Percentiles rank a stretch among this genome's conserved stretches.
These are phyloP conservation scores for Pisolithus thermaeus DNA, from an alignment of 1,284 basidiomycete species.

Conservation along the genomic window DNA sequence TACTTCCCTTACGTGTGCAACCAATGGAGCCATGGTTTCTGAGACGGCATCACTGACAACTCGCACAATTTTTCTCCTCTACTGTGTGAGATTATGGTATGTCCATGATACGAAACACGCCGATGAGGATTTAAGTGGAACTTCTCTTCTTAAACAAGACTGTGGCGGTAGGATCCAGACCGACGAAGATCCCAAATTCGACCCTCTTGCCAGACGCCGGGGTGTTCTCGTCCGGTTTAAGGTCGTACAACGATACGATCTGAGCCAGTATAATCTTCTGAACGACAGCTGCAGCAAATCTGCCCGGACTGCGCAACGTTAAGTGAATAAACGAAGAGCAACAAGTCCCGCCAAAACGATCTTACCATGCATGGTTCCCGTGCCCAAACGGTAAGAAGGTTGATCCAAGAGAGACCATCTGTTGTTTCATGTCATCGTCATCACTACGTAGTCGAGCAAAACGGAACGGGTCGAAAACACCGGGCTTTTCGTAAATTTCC, in stretches of 20 bases:
- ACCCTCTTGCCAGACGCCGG: conserved; percentile 9
- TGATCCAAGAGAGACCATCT: conserved; percentile 19
- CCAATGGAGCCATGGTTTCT: too few relatives aligned
- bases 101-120: background rate
- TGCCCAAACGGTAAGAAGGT: conserved; percentile 28
- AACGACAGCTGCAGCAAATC: background rate
- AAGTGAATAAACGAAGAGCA: background rate
- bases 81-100: background rate
- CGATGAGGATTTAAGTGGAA: background rate
- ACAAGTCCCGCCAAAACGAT: background rate
- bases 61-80: too few relatives aligned
- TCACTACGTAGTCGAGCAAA: conserved; percentile 10
- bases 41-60: too few relatives aligned
- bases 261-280: background rate
- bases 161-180: background rate
- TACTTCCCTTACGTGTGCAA: too few relatives aligned
- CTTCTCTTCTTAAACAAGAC: background rate
- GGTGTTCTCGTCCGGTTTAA: conserved; percentile 34
- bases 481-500: conserved; percentile 16
- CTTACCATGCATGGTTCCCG: conserved; percentile 30
- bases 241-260: conserved; percentile 27
- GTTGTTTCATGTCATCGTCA: conserved; percentile 9
- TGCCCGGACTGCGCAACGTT: background rate
- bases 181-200: background rate
- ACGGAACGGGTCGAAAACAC: conserved; percentile 25